phyloP scores from a whole-genome alignment of 2,329 filamentous ascomycete species.

The Cladophialophora yegresii region DNA sequence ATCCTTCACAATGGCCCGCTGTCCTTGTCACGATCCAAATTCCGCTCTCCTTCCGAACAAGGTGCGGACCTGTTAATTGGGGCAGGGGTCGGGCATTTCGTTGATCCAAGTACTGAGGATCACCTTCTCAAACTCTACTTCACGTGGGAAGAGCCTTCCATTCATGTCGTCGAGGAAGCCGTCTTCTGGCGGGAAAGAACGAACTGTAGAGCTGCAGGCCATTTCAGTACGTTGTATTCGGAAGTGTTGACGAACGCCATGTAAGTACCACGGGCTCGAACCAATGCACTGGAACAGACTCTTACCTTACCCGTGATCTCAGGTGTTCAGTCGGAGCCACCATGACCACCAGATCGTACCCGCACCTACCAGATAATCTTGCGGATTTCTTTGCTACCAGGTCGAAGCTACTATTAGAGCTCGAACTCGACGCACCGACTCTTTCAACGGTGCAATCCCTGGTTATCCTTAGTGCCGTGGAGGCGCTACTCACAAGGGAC shows the following conservation, averaged over 20 bases:
- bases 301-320: not conserved
- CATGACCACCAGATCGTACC: conserved; percentile 16
- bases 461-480: conserved; percentile 34
- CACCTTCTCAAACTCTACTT: conserved; percentile 35
- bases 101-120: conserved; percentile 30
- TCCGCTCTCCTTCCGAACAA: conserved; percentile 24
- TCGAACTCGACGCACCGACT: conserved; percentile 36
- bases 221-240: conserved; percentile 21
- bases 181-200: conserved; percentile 27
- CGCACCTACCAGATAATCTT: conserved; percentile 25
- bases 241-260: conserved; percentile 30
- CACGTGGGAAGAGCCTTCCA: conserved; percentile 35
- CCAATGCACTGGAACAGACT: not conserved
- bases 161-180: conserved; percentile 32
- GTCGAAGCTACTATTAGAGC: conserved; percentile 35
- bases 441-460: conserved; percentile 37
- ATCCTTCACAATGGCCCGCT: conserved; percentile 31
- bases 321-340: conserved; percentile 27
- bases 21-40: conserved; percentile 28
- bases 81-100: conserved; percentile 28
- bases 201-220: conserved; percentile 13
- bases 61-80: conserved; percentile 19
- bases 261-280: conserved; percentile 8
- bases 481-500: conserved; percentile 35
- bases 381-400: conserved; percentile 36